Conservation (phyloP, 805 yeast species). For the Candida pseudoglaebosa region DNA sequence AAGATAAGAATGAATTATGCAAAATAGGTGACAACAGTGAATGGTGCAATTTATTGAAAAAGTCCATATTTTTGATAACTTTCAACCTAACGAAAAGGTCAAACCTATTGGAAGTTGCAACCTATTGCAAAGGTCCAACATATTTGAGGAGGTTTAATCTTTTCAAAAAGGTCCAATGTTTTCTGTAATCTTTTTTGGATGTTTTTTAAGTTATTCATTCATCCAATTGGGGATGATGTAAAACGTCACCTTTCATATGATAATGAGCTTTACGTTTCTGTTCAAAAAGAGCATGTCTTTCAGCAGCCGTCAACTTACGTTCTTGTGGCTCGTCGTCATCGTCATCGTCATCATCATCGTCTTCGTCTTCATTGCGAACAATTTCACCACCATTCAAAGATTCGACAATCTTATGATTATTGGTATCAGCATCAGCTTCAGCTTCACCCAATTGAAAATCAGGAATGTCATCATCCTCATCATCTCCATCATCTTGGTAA, state of each 20-base stretch:
- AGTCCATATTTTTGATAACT: no score
- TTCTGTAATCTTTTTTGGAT: no score
- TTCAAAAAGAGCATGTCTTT: slow-evolving; percentile 65
- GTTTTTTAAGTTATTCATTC: no score
- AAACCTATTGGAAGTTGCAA: no score
- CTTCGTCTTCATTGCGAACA: slow-evolving; percentile 19
- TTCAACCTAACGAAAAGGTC: no score
- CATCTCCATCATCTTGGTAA: slow-evolving; percentile 67
- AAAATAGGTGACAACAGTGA: no score
- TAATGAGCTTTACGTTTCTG: slow-evolving; percentile 79
- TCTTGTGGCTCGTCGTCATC: slow-evolving; percentile 37
- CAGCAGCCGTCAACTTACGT: slow-evolving; percentile 46
- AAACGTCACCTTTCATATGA: slow-evolving; percentile 50
- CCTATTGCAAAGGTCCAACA: no score
- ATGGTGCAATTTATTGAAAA: no score
- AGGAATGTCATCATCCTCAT: slow-evolving; percentile 39
- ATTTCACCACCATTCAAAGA: slow-evolving; percentile 43
- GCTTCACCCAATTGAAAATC: slow-evolving; percentile 58
- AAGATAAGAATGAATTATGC: no score
- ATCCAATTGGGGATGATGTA: slow-evolving; percentile 22
- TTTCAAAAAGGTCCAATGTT: no score
- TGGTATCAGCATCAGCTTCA: slow-evolving; percentile 33
- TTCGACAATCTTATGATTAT: slow-evolving; percentile 21
- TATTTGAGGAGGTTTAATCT: no score
- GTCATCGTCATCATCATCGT: slow-evolving; percentile 21